Base-by-base conservation (phyloP, 768 basidiomycete genomes). In the Mycena maculata region DNA sequence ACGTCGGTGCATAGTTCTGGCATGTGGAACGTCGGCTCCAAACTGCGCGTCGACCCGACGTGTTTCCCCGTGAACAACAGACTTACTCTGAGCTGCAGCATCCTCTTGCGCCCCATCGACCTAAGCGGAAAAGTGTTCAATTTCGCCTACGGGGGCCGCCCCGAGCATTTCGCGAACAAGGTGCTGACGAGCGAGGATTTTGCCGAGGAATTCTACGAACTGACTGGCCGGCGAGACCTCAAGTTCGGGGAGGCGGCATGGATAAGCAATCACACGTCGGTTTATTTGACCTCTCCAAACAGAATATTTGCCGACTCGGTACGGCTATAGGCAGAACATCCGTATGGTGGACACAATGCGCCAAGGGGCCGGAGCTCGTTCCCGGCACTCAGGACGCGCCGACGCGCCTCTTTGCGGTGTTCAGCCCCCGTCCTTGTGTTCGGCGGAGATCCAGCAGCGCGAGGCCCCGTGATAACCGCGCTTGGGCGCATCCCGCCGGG, bases 381-480 rank as follows among this genome's bases (percentile, higher is more conserved):
- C 57, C 67, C 13, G 31, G 36, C 25, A 49, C 18, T 16, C 9
- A 45, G 12, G n/a, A 48, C 4, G 44, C 49, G 18, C 33, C 25
- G 23, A 71, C 71, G 9, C 56, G 63, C 9, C 69, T 81, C 9
- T 80, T 80, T 65, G 66, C 73, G 13, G 23, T 77, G 9, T 78
- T 78, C 61, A 61, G 67, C 12, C 44, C 73, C 79, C 1, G 67
- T 76, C 0, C 67, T 81, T 5, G 49, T 82, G 20, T 81, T 81
- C 59, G 47, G 71, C 3, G 28, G 61, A 0, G 56, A 53, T 33
- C 22, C 31, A 13, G 38, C 3, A 4, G 38, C 60, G 25, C 55
- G n/a, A 3, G 23, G 1, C 5, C 28, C 63, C 15, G 47, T 57
- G 3, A 25, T 27, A 9, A 7, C 15, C 22, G 33, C 38, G 15